Percentiles rank a stretch among this genome's conserved stretches.
phyloP scores from a whole-genome alignment of 2,329 filamentous ascomycete species.

The Metarhizium album region DNA sequence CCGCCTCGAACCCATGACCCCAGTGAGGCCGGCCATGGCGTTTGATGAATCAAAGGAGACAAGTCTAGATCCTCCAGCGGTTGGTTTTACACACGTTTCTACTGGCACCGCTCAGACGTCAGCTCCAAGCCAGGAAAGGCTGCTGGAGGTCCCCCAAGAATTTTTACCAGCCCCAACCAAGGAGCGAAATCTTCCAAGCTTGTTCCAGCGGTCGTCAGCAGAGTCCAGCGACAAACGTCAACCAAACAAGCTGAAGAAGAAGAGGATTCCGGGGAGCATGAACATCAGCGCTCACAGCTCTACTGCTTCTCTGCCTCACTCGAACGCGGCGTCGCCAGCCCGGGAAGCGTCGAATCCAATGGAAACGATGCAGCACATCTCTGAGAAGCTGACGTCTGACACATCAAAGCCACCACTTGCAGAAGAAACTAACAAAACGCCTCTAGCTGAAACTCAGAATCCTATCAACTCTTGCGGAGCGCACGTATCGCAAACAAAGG shows the following conservation, averaged over 20 bases:
- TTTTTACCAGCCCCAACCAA: conserved; percentile 47
- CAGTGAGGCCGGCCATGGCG: conserved; percentile 17
- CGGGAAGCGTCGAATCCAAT: conserved; percentile 36
- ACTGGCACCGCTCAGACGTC: conserved; percentile 19
- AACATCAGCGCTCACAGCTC: conserved; percentile 90
- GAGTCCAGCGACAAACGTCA: conserved; percentile 53
- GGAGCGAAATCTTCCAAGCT: conserved; percentile 55
- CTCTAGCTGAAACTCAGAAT: background rate
- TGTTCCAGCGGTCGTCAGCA: conserved; percentile 61
- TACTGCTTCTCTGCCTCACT: conserved; percentile 55
- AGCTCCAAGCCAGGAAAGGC: conserved; percentile 39
- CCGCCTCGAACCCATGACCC: conserved; percentile 27
- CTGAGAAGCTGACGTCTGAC: conserved; percentile 1
- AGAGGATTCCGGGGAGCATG: conserved; percentile 60
- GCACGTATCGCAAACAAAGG: conserved; percentile 5
- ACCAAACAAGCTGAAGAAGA: conserved; percentile 89
- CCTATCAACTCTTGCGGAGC: background rate
- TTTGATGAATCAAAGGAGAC: conserved; percentile 9
- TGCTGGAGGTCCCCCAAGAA: conserved; percentile 31
- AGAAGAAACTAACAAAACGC: background rate
- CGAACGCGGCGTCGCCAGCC: conserved; percentile 34
- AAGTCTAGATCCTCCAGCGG: conserved; percentile 18
- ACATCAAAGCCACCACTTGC: background rate
- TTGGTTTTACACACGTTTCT: conserved; percentile 15
- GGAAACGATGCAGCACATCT: conserved; percentile 20